Percentiles rank a stretch among this genome's conserved stretches.
These are phyloP conservation scores for Arctostaphylos glauca DNA, from an alignment of 148 eudicot species.

Conservation along the genomic window DNA sequence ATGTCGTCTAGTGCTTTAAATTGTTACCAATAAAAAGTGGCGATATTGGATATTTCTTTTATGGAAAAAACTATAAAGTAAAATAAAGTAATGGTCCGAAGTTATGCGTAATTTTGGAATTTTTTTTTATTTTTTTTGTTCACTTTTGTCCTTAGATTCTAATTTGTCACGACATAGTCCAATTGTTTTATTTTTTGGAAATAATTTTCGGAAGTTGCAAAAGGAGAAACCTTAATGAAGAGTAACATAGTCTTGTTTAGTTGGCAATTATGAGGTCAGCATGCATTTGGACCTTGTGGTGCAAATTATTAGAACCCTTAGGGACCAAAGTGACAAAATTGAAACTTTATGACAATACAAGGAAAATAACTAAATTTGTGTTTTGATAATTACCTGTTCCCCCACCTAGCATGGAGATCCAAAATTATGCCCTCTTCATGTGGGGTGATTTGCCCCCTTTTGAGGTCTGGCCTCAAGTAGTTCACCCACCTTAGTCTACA, in stretches of 20 bases:
- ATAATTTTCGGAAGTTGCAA: neutral
- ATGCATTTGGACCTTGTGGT: neutral
- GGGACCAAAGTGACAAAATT: neutral
- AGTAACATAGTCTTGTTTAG: neutral
- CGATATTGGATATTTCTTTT: too few relatives aligned
- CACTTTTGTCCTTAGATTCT: too few relatives aligned
- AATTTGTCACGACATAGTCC: neutral
- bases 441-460: conserved; percentile 62
- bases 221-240: neutral
- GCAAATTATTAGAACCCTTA: neutral
- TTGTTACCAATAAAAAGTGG: neutral
- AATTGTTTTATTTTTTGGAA: neutral
- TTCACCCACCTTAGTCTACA: conserved; percentile 69
- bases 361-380: neutral
- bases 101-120: neutral
- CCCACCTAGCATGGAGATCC: conserved; percentile 63
- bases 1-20: neutral
- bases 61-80: too few relatives aligned
- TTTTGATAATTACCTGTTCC: conserved; percentile 43
- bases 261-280: neutral
- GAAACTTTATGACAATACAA: neutral
- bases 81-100: neutral
- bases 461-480: conserved; percentile 60
- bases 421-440: conserved; percentile 52
- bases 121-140: neutral